Evolutionary conservation across 1,284 basidiomycete genomes (phyloP), one percentile per base, ranked within the genome.

Genomic region (Hortiboletus rubellus): DNA sequence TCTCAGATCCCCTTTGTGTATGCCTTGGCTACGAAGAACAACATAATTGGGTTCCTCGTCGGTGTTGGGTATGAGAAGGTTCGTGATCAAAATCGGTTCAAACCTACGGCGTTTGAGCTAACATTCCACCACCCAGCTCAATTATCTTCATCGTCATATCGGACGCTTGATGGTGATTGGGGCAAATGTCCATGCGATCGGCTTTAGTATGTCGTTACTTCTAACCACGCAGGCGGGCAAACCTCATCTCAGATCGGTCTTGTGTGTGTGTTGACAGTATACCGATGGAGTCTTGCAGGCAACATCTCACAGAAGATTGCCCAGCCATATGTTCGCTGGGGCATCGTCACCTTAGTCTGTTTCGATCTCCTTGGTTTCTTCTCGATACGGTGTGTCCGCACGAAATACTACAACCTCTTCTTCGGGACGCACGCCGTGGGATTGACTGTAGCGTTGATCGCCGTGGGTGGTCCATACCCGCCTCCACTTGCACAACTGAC

Each of bases 41-140:
- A 5, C 27, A 27, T 88, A 27, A 67, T 88, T 15, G 82, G 87
- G 3, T 75, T 79, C 57, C 66, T 89, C 15, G 71, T 88, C 52
- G 87, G 88, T 6, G 73, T 85, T 58, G 86, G 87, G 5, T 92
- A 92, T 66, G 87, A 91, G 69, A 85, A 84, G 75, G 87, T 86
- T 43, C 37, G 74, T 65, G 14, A 38, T 45, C 10, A 8, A 31
- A 15, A 30, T 30, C 12, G 10, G 34, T 36, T 22, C 12, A 14
- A 46, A 31, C 5, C 9, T 15, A 11, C 27, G 27, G 27, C 27
- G 27, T 4, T 27, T 27, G 27, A 27, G 27, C 27, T 5, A 27
- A 27, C 27, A 27, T 40, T 36, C 54, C n/a, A 56, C 54, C n/a
- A 56, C 3, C 24, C 59, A 89, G 83, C 76, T 94, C 38, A 92